These are phyloP conservation scores for Pythium diclinum DNA, from an alignment of 352 stramenopile species.

Conservation along the genomic window DNA sequence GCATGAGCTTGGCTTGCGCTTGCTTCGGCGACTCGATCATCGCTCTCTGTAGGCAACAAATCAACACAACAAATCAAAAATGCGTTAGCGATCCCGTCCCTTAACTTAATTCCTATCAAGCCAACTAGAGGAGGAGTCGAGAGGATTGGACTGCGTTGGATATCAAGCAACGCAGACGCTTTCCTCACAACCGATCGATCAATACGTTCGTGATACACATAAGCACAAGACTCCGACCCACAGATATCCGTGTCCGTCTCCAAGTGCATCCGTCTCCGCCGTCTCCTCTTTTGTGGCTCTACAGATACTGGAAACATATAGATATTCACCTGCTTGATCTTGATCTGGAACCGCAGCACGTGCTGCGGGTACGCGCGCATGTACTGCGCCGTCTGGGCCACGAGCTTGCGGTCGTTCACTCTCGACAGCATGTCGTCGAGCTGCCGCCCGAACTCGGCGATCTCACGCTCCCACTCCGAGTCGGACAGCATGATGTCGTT, in stretches of 20 bases:
- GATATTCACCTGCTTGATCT: slow-evolving; percentile 81
- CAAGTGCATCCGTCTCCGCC: background rate
- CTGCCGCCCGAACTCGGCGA: slow-evolving; percentile 65
- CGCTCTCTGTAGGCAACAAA: slow-evolving; percentile 38
- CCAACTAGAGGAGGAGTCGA: background rate
- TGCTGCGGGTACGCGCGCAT: slow-evolving; percentile 72
- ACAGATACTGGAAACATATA: background rate
- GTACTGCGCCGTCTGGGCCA: slow-evolving; percentile 69
- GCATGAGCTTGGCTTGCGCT: slow-evolving; percentile 82
- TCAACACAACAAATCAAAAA: slow-evolving; percentile 5
- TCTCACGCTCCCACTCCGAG: slow-evolving; percentile 68
- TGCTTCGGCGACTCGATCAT: slow-evolving; percentile 51
- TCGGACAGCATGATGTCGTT: slow-evolving; percentile 48
- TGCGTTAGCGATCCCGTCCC: background rate
- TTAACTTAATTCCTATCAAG: background rate
- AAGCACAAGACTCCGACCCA: background rate
- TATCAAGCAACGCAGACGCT: background rate
- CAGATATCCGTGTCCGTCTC: background rate
- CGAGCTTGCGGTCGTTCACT: slow-evolving; percentile 70
- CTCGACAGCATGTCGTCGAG: slow-evolving; percentile 71
- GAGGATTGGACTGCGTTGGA: background rate
- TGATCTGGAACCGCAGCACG: slow-evolving; percentile 78
- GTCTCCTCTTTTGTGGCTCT: background rate
- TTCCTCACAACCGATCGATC: background rate
- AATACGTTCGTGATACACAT: background rate